Evolutionary conservation across 2,329 filamentous ascomycete species (phyloP), one percentile per base, ranked within the genome.

Genomic region (Verticillium albo-atrum): DNA sequence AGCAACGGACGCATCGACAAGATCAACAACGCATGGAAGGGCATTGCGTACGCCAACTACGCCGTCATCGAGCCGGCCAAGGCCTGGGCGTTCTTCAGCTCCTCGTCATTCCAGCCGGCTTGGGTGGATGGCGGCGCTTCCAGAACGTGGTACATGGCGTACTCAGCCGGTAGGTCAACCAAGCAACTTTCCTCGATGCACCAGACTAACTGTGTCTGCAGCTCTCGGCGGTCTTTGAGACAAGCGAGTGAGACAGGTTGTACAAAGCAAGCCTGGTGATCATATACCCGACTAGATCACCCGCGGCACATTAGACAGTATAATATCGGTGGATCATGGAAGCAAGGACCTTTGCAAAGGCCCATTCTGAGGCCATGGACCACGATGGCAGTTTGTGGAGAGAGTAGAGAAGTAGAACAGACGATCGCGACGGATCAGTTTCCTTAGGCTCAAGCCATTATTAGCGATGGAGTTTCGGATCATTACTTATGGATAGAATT

Each of bases 101-200:
- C 84, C 61, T 71, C 77, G 0, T 76, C 80, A 12, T 93, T 94
- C 68, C 17, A 54, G 17, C 81, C 92, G 68, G 77, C 82, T 32
- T 91, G 85, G 83, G 73, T 94, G 47, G 91, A 97, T 75, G 91
- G 90, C 1, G 94, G 94, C 15, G 91, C 91, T 2, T 89, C 87
- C 68, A 77, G 86, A 73, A 93, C 90, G 28, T 96, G 92, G 91
- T 95, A 93, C 76, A 75, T 95, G 74, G 88, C 89, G 50, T 91
- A 87, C 73, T 80, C 87, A 66, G 91, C 90, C 64, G 89, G 89
- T 86, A 71, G 84, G 80, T 79, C n/a, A 4, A 25, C 42, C 10
- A 6, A 3, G 2, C 7, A 23, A 4, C 5, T 3, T 23, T 12
- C n/a, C 6, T 23, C 25, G 42, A 7, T 7, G 14, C 20, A 23